Base-by-base conservation (phyloP, 441 rosid species). In the Euphorbia celastroides region DNA sequence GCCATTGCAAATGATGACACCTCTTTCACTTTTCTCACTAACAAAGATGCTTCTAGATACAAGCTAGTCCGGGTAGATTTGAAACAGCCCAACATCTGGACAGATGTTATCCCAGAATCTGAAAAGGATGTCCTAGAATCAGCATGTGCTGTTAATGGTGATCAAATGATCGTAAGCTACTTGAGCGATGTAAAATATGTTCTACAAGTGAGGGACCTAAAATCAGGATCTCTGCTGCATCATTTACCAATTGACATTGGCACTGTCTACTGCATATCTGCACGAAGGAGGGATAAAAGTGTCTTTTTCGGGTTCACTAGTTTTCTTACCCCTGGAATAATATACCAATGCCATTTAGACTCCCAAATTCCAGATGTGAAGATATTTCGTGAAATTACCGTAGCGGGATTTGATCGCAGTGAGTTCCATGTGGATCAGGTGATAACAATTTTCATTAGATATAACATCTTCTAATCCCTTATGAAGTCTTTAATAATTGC, bases 101-200 rank as follows among this genome's bases (percentile, higher is more conserved):
- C 75, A 42, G 93, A 88, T 67, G 87, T 94, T 64, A 69, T 94
- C 55, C 83, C 85, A 64, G 94, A 92, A 77, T 76, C 86, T 38
- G 94, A 83, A 59, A 89, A 82, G 13, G 99, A 89, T 73, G 98
- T 94, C 66, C 76, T 94, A 69, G 86, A 84, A 75, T 86, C 92
- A 26, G 97, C 86, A 46, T 36, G 46, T 65, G 89, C 93, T 50
- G 92, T 88, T 67, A 88, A 88, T 78, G 81, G 68, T 46, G 81
- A 83, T 78, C 85, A 86, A 75, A 75, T 94, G 79, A 85, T 92
- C 31, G 68, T 84, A 46, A 83, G 90, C 75, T 92, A 94, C 84
- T 80, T 94, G 81, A 90, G 97, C 71, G 98, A 90, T 70, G 98
- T 88, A 64, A 90, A 90, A 80, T 78, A 83, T 74, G 84, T 82